A percentile compares a stretch with the other conserved stretches of the same genome.
Conservation (phyloP, 2,329 filamentous ascomycete genomes). For the Pseudogymnoascus sp. region DNA sequence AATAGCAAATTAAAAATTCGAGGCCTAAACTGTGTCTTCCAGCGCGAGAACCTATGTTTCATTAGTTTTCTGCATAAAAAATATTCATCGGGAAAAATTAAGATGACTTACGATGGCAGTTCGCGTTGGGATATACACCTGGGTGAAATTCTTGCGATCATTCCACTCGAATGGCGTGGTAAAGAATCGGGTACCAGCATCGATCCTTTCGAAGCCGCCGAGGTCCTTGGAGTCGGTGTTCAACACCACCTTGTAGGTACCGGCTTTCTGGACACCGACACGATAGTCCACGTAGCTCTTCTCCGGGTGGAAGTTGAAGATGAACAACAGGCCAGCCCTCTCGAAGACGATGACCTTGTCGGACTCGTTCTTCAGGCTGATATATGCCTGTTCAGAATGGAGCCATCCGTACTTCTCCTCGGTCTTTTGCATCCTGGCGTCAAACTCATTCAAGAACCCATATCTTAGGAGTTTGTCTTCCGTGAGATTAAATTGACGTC, state of each 20-base stretch:
- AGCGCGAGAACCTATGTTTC: constrained; percentile 30
- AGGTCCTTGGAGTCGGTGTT: constrained; percentile 70
- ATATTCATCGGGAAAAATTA: neutral
- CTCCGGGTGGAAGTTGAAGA: constrained; percentile 91
- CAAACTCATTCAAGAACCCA: constrained; percentile 86
- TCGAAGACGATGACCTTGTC: constrained; percentile 98
- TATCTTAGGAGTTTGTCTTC: constrained; percentile 83
- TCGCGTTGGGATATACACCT: constrained; percentile 79
- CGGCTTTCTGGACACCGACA: constrained; percentile 73
- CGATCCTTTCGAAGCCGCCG: constrained; percentile 71
- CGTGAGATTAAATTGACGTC: constrained; percentile 85
- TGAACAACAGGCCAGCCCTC: constrained; percentile 77
- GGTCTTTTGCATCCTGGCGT: constrained; percentile 78
- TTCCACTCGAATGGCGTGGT: constrained; percentile 91
- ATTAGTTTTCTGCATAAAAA: constrained; percentile 14
- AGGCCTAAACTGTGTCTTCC: constrained; percentile 27
- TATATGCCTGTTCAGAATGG: constrained; percentile 73
- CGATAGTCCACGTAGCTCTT: constrained; percentile 86
- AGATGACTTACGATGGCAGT: constrained; percentile 63
- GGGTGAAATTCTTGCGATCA: constrained; percentile 76
- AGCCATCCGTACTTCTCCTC: constrained; percentile 92
- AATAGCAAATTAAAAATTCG: neutral
- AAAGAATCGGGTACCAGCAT: constrained; percentile 78
- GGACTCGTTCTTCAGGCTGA: constrained; percentile 84
- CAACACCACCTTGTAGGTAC: constrained; percentile 79